Evolutionary conservation across 2,329 filamentous ascomycete genomes (phyloP), one percentile per base, ranked within the genome.

Genomic region (Diaporthe ilicicola): DNA sequence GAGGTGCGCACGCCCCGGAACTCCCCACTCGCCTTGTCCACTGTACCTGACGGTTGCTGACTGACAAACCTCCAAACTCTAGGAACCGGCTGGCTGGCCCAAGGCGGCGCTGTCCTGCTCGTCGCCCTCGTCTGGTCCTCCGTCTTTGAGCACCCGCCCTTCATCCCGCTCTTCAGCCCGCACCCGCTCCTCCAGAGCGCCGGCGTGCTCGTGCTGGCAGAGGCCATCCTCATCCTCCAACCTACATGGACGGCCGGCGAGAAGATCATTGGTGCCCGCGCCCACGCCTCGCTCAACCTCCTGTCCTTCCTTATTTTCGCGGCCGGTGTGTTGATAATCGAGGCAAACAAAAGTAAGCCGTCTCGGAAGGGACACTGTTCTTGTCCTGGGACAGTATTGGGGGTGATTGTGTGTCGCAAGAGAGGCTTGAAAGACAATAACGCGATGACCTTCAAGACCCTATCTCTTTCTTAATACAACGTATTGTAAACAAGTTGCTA

Each of bases 161-260:
- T 84, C 37, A 79, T 97, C 73, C 93, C 93, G 48, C 90, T 97
- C 76, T 97, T 98, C 87, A 94, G 94, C 22, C 90, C 92, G 10
- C 95, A 98, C 81, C 95, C 95, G 9, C 90, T 98, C 78, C 84
- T 91, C 71, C 86, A 88, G 82, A 86, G 84, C 13, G 74, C 92
- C 70, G 94, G 90, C 61, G 81, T 97, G 71, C 86, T 97, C 73
- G 86, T 94, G 70, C 86, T 96, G 76, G 88, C 93, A 22, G 92
- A 98, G 85, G 92, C 92, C 69, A 90, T 95, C 74, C 90, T 98
- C 66, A 84, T 96, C 75, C 88, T 98, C 44, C 96, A 99, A 81
- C 96, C 95, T 1, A 97, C 95, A 0, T 89, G 93, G 76, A 93
- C 93, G 0, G 84, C 91, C 2, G 81, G 85, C 19, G 93, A 97